Evolutionary conservation across 305 asterid species (phyloP).

Genomic region (Fraxinus platypoda): DNA sequence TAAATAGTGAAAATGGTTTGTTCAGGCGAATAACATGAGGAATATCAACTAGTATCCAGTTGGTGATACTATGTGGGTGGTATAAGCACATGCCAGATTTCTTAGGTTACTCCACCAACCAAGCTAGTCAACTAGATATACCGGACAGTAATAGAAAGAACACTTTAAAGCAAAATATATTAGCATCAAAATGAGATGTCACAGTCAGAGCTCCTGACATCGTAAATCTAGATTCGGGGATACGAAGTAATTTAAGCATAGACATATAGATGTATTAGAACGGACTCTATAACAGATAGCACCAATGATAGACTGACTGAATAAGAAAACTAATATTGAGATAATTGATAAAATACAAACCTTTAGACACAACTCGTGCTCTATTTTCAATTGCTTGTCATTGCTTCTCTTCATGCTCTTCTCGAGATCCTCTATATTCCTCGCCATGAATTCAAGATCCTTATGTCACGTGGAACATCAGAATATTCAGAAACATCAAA

Average conservation of each 20-base stretch:
- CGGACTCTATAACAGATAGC: not conserved
- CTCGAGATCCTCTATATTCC: conserved; percentile 88
- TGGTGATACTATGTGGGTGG: not conserved
- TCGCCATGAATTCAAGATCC: conserved; percentile 91
- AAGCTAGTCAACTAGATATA: not conserved
- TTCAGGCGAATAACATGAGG: not conserved
- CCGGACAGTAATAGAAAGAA: not conserved
- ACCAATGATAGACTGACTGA: not conserved
- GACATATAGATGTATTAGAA: not conserved
- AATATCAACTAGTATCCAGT: not conserved
- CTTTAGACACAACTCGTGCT: conserved; percentile 79
- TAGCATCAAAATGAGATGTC: not conserved
- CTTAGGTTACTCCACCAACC: conserved; percentile 9
- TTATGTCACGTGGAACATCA: conserved; percentile 25
- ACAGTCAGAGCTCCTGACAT: not conserved
- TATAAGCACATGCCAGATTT: not conserved
- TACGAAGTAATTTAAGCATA: not conserved
- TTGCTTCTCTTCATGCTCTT: conserved; percentile 99
- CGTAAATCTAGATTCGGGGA: not conserved
- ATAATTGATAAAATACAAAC: conserved; percentile 37
- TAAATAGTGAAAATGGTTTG: not conserved
- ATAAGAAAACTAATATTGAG: conserved; percentile 10
- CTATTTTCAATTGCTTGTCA: conserved; percentile 90
- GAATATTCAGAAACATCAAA: conserved; percentile 20
- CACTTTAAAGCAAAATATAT: not conserved